A percentile compares a stretch with the other conserved stretches of the same genome.
These are phyloP conservation scores for Penicillium sp. DNA, from an alignment of 2,329 filamentous ascomycete species.

Conservation along the genomic window DNA sequence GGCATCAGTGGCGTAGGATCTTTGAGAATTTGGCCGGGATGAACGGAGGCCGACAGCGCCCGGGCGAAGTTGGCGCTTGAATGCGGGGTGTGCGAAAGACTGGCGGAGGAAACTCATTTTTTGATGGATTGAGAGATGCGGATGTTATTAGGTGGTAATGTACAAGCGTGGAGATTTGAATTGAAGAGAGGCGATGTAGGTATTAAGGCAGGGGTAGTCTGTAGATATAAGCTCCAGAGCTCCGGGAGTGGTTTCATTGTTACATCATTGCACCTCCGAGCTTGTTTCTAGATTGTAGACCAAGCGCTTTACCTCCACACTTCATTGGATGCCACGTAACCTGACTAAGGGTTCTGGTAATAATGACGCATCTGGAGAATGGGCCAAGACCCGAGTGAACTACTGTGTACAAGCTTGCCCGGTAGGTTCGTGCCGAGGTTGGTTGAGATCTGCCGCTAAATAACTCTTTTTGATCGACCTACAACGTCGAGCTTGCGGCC, in stretches of 20 bases:
- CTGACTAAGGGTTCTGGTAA: not conserved
- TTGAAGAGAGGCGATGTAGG: too few relatives aligned
- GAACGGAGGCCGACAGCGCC: not conserved
- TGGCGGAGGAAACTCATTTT: not conserved
- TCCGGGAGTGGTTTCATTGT: not conserved
- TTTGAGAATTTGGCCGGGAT: not conserved
- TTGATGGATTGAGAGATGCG: not conserved
- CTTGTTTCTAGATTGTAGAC: not conserved
- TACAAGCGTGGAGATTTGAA: too few relatives aligned
- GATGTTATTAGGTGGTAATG: too few relatives aligned
- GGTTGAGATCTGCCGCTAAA: not conserved
- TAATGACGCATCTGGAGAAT: not conserved
- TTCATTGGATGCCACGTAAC: not conserved
- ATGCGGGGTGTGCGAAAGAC: not conserved
- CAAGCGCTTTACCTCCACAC: not conserved
- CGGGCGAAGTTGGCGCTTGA: not conserved
- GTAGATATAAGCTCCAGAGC: not conserved
- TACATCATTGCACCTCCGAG: not conserved
- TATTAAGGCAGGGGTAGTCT: too few relatives aligned
- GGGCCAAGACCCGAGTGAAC: not conserved
- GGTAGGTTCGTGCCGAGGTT: not conserved
- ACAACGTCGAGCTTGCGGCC: too few relatives aligned
- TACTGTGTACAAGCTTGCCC: too few relatives aligned
- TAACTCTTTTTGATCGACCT: too few relatives aligned
- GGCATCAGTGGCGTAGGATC: not conserved